Evolutionary conservation across 352 stramenopile genomes (phyloP).

Genomic region (Phytophthora vignae): DNA sequence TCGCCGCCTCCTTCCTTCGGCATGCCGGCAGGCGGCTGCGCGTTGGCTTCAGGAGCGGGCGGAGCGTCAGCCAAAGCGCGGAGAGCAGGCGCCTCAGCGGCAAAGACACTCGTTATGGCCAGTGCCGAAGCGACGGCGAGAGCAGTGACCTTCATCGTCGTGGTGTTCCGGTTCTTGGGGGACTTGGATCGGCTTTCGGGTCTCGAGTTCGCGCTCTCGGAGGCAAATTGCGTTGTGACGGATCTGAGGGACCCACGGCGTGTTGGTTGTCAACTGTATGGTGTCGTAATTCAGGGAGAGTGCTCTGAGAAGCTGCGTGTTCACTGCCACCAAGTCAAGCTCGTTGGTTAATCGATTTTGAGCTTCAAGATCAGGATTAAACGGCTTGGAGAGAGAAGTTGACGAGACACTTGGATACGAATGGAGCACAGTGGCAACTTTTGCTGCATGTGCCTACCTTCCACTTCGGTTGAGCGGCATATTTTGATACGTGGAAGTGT

Average conservation of each 20-base stretch:
- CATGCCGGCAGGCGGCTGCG: conserved; percentile 1
- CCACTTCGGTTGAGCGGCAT: too few species aligned
- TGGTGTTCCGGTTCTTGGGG: not conserved
- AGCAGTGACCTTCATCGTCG: conserved; percentile 34
- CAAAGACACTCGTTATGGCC: conserved; percentile 19
- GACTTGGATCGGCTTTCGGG: conserved; percentile 6
- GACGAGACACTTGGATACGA: not conserved
- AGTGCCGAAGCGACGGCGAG: conserved; percentile 27
- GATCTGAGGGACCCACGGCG: not conserved
- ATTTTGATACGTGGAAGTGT: too few species aligned
- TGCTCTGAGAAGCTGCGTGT: conserved; percentile 21
- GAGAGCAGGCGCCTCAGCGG: conserved; percentile 24
- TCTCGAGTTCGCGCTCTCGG: conserved; percentile 5
- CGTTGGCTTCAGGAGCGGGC: conserved; percentile 7
- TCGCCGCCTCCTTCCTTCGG: conserved; percentile 13
- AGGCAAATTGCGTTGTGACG: conserved; percentile 35
- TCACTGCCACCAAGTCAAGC: conserved; percentile 25
- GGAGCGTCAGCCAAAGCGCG: conserved; percentile 26
- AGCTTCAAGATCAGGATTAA: not conserved
- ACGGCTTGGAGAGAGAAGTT: not conserved
- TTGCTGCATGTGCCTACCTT: too few species aligned
- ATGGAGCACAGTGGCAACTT: not conserved
- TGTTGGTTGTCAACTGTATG: not conserved
- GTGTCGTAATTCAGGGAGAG: conserved; percentile 16
- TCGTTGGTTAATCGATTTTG: conserved; percentile 14